Conservation (phyloP, 371 early-diverging fungal genomes). For the Lichtheimia hyalospora region DNA sequence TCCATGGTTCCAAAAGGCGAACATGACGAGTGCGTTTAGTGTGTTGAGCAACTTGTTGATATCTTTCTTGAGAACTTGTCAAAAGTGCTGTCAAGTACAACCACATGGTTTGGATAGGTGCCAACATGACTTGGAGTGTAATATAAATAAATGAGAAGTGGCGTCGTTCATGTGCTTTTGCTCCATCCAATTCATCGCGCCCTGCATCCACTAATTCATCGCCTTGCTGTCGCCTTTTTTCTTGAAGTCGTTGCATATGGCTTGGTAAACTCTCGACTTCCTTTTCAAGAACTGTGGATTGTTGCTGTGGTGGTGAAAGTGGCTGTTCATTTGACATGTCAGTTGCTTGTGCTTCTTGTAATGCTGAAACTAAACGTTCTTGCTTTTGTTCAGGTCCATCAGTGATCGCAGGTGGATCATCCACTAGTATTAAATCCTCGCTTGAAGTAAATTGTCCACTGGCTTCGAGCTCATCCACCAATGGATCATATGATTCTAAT, state of each 20-base stretch:
- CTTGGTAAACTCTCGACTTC: conserved; percentile 25
- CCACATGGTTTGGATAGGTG: conserved; percentile 38
- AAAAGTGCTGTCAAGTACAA: conserved; percentile 29
- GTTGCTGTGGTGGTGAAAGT: background rate
- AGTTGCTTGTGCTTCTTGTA: conserved; percentile 20
- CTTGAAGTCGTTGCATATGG: conserved; percentile 43
- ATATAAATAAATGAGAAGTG: conserved; percentile 49
- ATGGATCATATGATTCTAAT: conserved; percentile 23
- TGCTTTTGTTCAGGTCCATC: conserved; percentile 1
- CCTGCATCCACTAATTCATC: conserved; percentile 19
- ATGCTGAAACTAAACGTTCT: conserved; percentile 2
- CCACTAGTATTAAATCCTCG: background rate
- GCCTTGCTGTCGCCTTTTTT: conserved; percentile 29
- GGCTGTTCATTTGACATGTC: background rate
- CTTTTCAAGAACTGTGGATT: background rate
- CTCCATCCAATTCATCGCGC: conserved; percentile 16
- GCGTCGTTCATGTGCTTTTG: conserved; percentile 16
- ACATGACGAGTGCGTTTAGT: conserved; percentile 37
- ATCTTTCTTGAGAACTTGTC: conserved; percentile 46
- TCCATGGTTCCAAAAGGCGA: conserved; percentile 36
- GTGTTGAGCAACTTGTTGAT: conserved; percentile 39
- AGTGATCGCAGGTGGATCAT: background rate
- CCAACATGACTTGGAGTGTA: conserved; percentile 39
- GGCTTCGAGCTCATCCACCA: conserved; percentile 33
- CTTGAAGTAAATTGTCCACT: conserved; percentile 12